Evolutionary conservation across 2,329 filamentous ascomycete species (phyloP), one percentile per base, ranked within the genome.

Genomic region (Onygena corvina): DNA sequence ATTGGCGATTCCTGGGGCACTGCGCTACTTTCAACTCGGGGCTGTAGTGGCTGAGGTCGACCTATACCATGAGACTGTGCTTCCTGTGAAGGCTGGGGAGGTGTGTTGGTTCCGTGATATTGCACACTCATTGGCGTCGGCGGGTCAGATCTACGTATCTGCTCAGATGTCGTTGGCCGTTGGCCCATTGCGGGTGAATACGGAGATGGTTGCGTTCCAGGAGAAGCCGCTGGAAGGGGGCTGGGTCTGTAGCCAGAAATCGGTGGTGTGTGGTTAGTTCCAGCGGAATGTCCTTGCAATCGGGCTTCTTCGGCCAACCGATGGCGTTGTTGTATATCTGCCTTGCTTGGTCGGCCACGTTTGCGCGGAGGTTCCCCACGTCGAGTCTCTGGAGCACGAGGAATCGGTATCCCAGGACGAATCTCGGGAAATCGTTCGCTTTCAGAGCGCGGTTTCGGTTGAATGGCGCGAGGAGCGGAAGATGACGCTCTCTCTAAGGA

Each of bases 311-410:
- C 27, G 6, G 42, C 25, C 16, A 31, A 23, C 42, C 42, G 16
- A 36, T 14, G n/a, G 12, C 66, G 66, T 44, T 65, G 61, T 52
- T 68, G 66, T 2, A 62, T 59, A 52, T 70, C 67, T 29, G 59
- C 60, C 58, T 70, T 70, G 53, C 60, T 70, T 51, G 67, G 67
- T 12, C 67, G 64, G n/a, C 67, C 67, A 49, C 67, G 60, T 63
- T 69, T 69, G 38, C 64, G 60, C 48, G 61, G 65, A 29, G 62
- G 64, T 46, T 68, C 64, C 31, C 60, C 59, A 36, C 50, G 52
- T 4, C 56, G 33, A 21, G 50, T 51, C 23, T 67, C 65, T 9
- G 61, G 51, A 20, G 60, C 53, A 12, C 65, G 65, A 18, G 67
- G 66, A 21, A 67, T 55, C 38, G 63, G 61, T 16, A 60, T 59